phyloP scores from a whole-genome alignment of 192 early-diverging fungal species.

The Gryganskiella cystojenkinii region DNA sequence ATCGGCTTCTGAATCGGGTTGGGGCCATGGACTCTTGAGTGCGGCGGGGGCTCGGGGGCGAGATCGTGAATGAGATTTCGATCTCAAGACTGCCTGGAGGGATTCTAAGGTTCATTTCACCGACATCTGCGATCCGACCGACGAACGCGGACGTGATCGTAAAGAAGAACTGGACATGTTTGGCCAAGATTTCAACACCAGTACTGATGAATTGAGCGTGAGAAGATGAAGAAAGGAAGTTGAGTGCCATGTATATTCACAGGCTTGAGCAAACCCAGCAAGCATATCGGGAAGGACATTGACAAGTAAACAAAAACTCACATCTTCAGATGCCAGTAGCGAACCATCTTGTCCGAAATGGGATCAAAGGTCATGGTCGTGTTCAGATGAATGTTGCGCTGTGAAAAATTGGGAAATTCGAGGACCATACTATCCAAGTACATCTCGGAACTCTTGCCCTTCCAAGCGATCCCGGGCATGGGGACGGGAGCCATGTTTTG shows the following conservation, averaged over 20 bases:
- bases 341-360: not conserved
- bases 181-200: conserved; percentile 17
- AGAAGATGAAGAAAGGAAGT: not conserved
- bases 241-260: not conserved
- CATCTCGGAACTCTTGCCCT: conserved; percentile 10
- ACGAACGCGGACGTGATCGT: not conserved
- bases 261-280: too few species aligned
- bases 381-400: conserved; percentile 23
- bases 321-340: conserved; percentile 34
- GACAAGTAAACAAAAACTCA: not conserved
- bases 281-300: not conserved
- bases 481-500: conserved; percentile 14
- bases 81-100: conserved; percentile 33
- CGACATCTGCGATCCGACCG: conserved; percentile 15
- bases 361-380: conserved; percentile 21
- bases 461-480: conserved; percentile 30
- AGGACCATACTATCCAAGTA: conserved; percentile 17
- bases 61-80: conserved; percentile 2
- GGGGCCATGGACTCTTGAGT: not conserved
- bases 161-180: conserved; percentile 9
- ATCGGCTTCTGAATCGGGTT: too few species aligned
- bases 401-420: conserved; percentile 25
- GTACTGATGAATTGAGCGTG: not conserved
- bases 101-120: conserved; percentile 15
- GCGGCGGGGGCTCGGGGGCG: not conserved